phyloP scores from a whole-genome alignment of 148 eudicot species.

The Rhododendron molle region DNA sequence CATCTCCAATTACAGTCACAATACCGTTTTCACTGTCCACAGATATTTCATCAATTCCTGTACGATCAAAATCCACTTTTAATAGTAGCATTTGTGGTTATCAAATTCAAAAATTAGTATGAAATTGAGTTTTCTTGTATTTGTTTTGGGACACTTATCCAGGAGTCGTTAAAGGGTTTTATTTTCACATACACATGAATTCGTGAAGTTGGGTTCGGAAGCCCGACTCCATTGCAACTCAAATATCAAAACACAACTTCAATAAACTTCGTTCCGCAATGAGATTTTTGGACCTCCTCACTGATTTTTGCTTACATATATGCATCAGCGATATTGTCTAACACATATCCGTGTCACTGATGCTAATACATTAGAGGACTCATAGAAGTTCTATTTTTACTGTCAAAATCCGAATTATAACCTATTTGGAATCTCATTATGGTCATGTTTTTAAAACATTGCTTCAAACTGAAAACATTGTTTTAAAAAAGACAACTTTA shows the following conservation, averaged over 20 bases:
- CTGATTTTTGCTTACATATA: not conserved
- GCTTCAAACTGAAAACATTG: not conserved
- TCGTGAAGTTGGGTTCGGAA: not conserved
- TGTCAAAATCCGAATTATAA: not conserved
- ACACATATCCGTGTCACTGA: not conserved
- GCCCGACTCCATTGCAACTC: not conserved
- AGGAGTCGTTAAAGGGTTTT: not conserved
- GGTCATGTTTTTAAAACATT: not conserved
- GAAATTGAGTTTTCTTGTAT: not conserved
- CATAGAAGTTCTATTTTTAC: not conserved
- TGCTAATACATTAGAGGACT: not conserved
- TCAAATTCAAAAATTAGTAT: not conserved
- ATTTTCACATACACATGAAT: not conserved
- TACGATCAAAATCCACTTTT: not conserved
- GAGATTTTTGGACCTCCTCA: not conserved
- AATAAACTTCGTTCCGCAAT: not conserved
- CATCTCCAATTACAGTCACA: slow-evolving; percentile 25
- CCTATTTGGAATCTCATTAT: not conserved
- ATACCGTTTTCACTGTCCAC: slow-evolving; percentile 20
- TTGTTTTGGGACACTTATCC: not conserved
- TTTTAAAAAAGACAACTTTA: not conserved
- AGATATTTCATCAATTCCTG: slow-evolving; percentile 22
- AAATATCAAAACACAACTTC: not conserved
- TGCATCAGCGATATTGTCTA: no score
- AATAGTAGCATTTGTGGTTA: not conserved